Percentiles rank a stretch among this genome's conserved stretches.
These are phyloP conservation scores for Claviceps monticola DNA, from an alignment of 2,329 filamentous ascomycete species.

Conservation along the genomic window DNA sequence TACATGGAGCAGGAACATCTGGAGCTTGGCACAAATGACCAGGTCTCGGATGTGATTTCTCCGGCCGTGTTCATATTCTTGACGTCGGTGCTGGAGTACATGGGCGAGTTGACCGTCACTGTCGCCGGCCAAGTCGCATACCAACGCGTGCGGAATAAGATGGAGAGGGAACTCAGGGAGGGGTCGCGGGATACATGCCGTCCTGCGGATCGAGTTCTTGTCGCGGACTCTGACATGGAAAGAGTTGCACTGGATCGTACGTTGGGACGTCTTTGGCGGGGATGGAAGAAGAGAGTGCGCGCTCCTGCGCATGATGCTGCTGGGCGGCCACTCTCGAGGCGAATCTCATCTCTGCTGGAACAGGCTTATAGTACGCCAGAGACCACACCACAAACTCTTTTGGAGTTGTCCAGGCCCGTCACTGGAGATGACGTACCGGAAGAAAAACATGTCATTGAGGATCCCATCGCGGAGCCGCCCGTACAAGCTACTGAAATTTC, in stretches of 20 bases:
- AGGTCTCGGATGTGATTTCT: conserved; percentile 57
- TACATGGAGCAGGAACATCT: conserved; percentile 72
- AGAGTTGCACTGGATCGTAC: conserved; percentile 82
- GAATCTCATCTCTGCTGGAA: conserved; percentile 21
- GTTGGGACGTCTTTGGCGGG: conserved; percentile 79
- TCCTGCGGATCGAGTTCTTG: conserved; percentile 53
- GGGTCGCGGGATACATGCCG: conserved; percentile 31
- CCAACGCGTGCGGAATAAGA: conserved; percentile 45
- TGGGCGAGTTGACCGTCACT: conserved; percentile 84
- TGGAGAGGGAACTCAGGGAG: conserved; percentile 45
- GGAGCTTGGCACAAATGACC: conserved; percentile 40
- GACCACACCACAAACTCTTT: conserved; percentile 21
- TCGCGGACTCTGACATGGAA: conserved; percentile 87
- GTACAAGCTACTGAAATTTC: conserved; percentile 36
- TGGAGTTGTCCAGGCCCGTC: conserved; percentile 9
- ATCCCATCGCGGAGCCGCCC: conserved; percentile 16
- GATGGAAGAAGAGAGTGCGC: conserved; percentile 80
- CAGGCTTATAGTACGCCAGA: conserved; percentile 18
- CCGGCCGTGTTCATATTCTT: conserved; percentile 91
- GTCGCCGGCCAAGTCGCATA: conserved; percentile 76
- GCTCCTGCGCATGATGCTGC: conserved; percentile 35
- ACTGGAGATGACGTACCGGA: conserved; percentile 4
- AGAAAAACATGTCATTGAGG: conserved; percentile 9
- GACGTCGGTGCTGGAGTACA: conserved; percentile 84
- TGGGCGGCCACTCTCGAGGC: conserved; percentile 35